Conservation (phyloP, 1,284 basidiomycete species). For the Serendipita sp. region DNA sequence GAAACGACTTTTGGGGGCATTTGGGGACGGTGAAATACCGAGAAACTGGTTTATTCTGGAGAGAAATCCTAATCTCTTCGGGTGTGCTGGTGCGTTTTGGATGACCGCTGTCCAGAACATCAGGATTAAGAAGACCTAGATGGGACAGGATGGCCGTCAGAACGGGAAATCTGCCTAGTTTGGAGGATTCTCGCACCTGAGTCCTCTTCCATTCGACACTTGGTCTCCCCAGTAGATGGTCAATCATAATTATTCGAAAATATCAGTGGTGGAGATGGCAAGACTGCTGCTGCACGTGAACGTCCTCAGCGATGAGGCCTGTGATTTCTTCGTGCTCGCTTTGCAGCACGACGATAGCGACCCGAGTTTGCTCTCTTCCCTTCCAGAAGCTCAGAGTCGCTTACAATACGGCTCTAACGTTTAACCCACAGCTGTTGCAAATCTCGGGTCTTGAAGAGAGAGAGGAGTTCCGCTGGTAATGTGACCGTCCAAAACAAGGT, state of each 20-base stretch:
- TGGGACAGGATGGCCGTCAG: not conserved
- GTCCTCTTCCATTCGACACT: constrained; percentile 61
- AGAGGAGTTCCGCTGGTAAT: too few species aligned
- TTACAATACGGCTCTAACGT: too few species aligned
- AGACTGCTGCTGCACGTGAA: too few species aligned
- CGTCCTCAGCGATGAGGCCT: too few species aligned
- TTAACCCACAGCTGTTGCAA: too few species aligned
- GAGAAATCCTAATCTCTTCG: constrained; percentile 48
- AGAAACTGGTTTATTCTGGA: constrained; percentile 44
- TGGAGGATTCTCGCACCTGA: constrained; percentile 32
- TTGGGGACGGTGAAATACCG: constrained; percentile 26
- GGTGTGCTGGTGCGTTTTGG: constrained; percentile 40
- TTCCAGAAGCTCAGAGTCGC: too few species aligned
- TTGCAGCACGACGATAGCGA: too few species aligned
- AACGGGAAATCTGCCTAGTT: not conserved
- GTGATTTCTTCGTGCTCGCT: too few species aligned
- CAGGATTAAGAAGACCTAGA: constrained; percentile 70
- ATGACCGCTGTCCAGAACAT: constrained; percentile 83
- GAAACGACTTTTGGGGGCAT: not conserved
- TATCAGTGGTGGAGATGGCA: too few species aligned
- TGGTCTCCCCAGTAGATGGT: constrained; percentile 68
- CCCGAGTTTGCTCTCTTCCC: too few species aligned
- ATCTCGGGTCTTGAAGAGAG: too few species aligned
- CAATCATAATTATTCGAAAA: constrained; percentile 44
- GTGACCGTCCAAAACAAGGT: too few species aligned